Evolutionary conservation across 768 basidiomycete species (phyloP), one percentile per base, ranked within the genome.

Genomic region (Lactarius evosmus): DNA sequence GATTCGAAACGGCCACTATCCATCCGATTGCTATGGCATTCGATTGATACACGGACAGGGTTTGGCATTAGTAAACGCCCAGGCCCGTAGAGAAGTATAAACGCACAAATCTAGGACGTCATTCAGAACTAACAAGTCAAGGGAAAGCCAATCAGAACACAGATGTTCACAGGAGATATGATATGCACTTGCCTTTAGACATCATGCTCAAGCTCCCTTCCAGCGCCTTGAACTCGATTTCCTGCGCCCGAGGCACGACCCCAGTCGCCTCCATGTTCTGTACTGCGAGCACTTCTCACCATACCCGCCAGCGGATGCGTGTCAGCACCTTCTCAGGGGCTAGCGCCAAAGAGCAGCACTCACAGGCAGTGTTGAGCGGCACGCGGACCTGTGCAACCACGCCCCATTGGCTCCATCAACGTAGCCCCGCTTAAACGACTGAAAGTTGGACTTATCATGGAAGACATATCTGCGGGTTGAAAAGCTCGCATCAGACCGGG

Each of bases 241-340:
- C 86, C 70, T 94, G 88, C 40, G 87, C 84, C 67, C 83, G 85
- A 2, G 82, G 80, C 51, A 96, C 82, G 1, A 83, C 82, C 8
- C 88, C 85, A 1, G 85, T 85, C 1, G 91, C 92, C 65, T 90
- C 87, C 83, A 96, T 87, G 71, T 98, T 96, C 76, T 97, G 95
- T 19, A 95, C 89, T 1, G 95, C 93, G 55, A 96, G 78, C 16
- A 95, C 77, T 79, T 57, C 32, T 29, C 12, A 9, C 27, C 14
- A 50, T 12, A 49, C 12, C 57, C 41, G 4, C 44, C 44, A 4
- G 17, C 44, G 44, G 44, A 46, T 46, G 11, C 22, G 29, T 34
- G 27, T 44, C 16, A 40, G 52, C 25, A 2, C 29, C 22, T 52
- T 57, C 63, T 54, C 34, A 52, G 19, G 9, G n/a, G 11, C 51